Percentiles rank a stretch among this genome's conserved stretches.
Conservation (phyloP, 2,329 filamentous ascomycete genomes). For the Cercospora brassicicola region DNA sequence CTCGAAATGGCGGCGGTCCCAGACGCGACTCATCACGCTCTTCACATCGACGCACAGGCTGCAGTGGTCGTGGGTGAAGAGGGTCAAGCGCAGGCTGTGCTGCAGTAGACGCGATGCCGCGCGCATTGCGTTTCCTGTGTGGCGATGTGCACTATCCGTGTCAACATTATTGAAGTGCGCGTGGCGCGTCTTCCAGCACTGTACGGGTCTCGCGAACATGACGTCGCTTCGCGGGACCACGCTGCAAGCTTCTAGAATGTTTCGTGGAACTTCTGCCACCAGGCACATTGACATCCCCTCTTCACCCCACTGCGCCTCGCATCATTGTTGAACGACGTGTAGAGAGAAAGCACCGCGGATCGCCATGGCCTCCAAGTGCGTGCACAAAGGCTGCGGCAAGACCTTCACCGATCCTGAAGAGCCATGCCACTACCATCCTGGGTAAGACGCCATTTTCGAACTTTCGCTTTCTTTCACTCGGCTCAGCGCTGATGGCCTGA, state of each 20-base stretch:
- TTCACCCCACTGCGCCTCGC: not conserved
- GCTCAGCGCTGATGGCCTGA: not conserved
- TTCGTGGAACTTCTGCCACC: not conserved
- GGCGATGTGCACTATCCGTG: not conserved
- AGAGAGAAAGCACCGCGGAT: not conserved
- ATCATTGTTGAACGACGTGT: not conserved
- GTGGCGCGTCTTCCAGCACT: not conserved
- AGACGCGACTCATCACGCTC: slow-evolving; percentile 66
- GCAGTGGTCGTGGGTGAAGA: slow-evolving; percentile 73
- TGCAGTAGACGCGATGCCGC: slow-evolving; percentile 22
- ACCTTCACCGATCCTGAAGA: slow-evolving; percentile 77
- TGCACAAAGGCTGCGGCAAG: slow-evolving; percentile 95
- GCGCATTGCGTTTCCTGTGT: slow-evolving; percentile 5
- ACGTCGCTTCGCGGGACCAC: not conserved
- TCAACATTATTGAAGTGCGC: not conserved
- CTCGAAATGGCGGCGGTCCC: slow-evolving; percentile 65
- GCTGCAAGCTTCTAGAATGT: not conserved
- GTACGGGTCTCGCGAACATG: not conserved
- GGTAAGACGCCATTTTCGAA: slow-evolving; percentile 19
- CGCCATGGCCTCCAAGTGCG: slow-evolving; percentile 77
- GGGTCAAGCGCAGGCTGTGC: slow-evolving; percentile 53
- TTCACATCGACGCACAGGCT: slow-evolving; percentile 70
- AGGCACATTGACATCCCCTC: not conserved
- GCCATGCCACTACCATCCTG: slow-evolving; percentile 79
- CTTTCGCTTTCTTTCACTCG: not conserved